Evolutionary conservation across 192 early-diverging fungal species (phyloP).

Genomic region (Haplosporangium gracile): DNA sequence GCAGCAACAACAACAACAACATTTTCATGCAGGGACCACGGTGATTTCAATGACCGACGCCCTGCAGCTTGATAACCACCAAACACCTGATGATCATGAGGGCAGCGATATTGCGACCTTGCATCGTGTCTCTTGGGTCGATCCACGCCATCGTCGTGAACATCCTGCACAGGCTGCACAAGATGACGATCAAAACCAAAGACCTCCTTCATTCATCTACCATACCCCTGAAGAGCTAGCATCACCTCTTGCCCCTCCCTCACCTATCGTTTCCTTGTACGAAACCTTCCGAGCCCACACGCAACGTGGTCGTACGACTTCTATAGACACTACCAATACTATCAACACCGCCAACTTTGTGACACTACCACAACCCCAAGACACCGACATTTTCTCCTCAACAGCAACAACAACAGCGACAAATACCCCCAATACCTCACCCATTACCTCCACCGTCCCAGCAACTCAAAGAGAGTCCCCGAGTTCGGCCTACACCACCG

Average conservation of each 20-base stretch:
- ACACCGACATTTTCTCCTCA: background rate
- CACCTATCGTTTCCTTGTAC: background rate
- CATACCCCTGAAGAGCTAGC: background rate
- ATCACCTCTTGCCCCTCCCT: background rate
- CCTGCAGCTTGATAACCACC: background rate
- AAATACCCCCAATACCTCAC: background rate
- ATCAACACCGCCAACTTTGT: background rate
- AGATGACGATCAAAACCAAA: background rate
- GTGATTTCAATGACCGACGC: constrained; percentile 6
- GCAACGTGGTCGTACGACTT: background rate
- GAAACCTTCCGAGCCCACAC: background rate
- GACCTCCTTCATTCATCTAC: background rate
- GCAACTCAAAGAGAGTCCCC: background rate
- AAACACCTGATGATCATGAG: background rate
- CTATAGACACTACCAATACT: background rate
- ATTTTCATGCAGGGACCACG: background rate
- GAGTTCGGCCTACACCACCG: too few species aligned
- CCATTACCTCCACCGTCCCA: background rate
- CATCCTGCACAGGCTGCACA: background rate
- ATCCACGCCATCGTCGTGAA: background rate
- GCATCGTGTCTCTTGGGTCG: background rate
- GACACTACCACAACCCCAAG: background rate
- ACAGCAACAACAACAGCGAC: background rate
- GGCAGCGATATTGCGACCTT: background rate
- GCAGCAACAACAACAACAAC: background rate